phyloP scores from a whole-genome alignment of 768 basidiomycete genomes.

The Tricholoma matsutake region DNA sequence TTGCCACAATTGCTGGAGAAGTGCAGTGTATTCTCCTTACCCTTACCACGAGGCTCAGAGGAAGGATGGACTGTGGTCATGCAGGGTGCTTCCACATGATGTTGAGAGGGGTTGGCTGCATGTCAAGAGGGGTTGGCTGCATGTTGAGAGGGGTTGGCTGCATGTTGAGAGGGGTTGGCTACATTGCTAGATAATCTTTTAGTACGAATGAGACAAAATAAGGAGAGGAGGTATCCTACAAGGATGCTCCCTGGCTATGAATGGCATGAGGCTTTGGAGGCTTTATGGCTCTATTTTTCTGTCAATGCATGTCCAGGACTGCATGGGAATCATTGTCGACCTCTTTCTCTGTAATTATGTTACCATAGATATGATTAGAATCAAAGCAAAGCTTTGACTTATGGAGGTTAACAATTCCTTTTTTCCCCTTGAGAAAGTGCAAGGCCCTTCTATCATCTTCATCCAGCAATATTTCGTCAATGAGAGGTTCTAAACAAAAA shows the following conservation, averaged over 20 bases:
- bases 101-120: neutral
- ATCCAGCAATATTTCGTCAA: neutral
- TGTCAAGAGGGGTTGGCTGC: too few relatives aligned
- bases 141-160: too few relatives aligned
- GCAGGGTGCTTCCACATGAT: neutral
- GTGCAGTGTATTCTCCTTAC: neutral
- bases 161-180: too few relatives aligned
- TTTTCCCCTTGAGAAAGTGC: neutral
- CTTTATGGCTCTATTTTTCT: neutral
- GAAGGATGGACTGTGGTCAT: neutral
- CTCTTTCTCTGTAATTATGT: neutral
- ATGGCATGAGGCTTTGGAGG: neutral
- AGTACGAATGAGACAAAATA: neutral
- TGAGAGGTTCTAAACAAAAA: neutral
- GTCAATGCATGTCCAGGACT: neutral
- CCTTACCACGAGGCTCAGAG: neutral
- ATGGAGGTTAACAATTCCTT: neutral
- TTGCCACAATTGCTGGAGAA: too few relatives aligned
- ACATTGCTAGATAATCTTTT: neutral
- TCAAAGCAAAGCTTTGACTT: neutral
- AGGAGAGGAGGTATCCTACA: neutral
- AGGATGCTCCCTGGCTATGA: neutral
- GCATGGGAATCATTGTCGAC: neutral
- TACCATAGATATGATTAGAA: neutral
- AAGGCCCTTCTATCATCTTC: neutral